Conservation (phyloP, 805 yeast genomes). For the Cyberlindnera nakhonratchasimensis region DNA sequence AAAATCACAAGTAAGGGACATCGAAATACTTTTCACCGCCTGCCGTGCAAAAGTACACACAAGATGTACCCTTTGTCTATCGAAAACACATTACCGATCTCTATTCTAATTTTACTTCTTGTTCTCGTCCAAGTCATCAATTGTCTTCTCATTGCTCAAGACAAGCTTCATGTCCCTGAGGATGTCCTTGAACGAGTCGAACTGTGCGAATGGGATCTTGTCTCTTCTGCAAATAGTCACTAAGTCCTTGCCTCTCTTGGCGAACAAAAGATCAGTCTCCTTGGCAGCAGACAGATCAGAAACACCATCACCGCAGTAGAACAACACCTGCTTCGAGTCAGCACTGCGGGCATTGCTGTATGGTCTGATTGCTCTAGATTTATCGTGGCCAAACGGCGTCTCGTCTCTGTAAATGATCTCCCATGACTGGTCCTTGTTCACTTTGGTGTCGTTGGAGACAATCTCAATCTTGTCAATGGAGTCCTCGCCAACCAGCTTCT, state of each 20-base stretch:
- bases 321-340: conserved; percentile 56
- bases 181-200: conserved; percentile 73
- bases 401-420: conserved; percentile 82
- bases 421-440: conserved; percentile 64
- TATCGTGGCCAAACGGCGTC: conserved; percentile 91
- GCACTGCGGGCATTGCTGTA: conserved; percentile 30
- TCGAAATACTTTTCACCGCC: neutral
- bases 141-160: conserved; percentile 38
- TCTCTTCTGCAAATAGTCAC: conserved; percentile 80
- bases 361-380: conserved; percentile 69
- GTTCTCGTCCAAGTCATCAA: conserved; percentile 36
- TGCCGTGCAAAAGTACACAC: neutral
- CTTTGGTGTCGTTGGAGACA: conserved; percentile 71
- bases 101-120: conserved; percentile 9
- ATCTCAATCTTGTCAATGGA: conserved; percentile 71
- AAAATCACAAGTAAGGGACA: too few relatives aligned
- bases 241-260: conserved; percentile 88
- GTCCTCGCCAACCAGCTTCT: conserved; percentile 71
- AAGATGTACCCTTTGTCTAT: too few relatives aligned
- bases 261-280: conserved; percentile 90
- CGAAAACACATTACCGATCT: neutral
- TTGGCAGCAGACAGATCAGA: conserved; percentile 93
- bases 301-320: conserved; percentile 98
- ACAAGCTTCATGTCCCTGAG: conserved; percentile 56
- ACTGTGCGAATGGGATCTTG: conserved; percentile 79